Evolutionary conservation across 2,329 filamentous ascomycete species (phyloP), one percentile per base, ranked within the genome.

Genomic region (Nemania serpens): DNA sequence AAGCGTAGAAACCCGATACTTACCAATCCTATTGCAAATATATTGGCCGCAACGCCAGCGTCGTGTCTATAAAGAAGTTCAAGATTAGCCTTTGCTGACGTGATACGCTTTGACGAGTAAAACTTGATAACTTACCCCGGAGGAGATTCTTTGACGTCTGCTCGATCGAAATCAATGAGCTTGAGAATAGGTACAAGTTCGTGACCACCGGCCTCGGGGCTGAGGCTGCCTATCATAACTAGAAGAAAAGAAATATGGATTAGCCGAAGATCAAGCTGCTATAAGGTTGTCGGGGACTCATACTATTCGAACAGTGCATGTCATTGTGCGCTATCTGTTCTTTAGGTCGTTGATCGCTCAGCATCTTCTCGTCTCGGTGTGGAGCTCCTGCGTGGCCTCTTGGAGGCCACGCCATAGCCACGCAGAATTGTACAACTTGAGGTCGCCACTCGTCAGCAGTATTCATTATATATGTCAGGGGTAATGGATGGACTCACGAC

Each of bases 161-260:
- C 47, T 13, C 20, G 47, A 33, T 58, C 47, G 25, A 58, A 58
- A 34, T 58, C 55, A n/a, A 58, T 52, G 13, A 58, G 55, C 18
- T 52, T 58, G 13, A 52, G 29, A 20, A 41, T 51, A 11, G 55
- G 55, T 15, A 51, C 18, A 13, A 58, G 29, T 11, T 7, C 6
- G 39, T 58, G 47, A n/a, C 41, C 33, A 15, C 41, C 33, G 12
- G 33, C 29, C 10, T 46, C 39, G 2, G 47, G 39, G 22, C 45
- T n/a, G 18, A 58, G 47, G 20, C 47, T 39, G 20, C 47, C 55
- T 45, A 58, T 51, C 47, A 58, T 58, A 17, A 58, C 55, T 58
- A 18, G 37, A 29, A 20, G 18, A 5, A 13, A 39, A 29, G 36
- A 15, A 45, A 18, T 10, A 10, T 12, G 10, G 5, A 29, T 58